These are phyloP conservation scores for Exserohilum rostratum DNA, from an alignment of 2,329 filamentous ascomycete genomes.

Conservation along the genomic window DNA sequence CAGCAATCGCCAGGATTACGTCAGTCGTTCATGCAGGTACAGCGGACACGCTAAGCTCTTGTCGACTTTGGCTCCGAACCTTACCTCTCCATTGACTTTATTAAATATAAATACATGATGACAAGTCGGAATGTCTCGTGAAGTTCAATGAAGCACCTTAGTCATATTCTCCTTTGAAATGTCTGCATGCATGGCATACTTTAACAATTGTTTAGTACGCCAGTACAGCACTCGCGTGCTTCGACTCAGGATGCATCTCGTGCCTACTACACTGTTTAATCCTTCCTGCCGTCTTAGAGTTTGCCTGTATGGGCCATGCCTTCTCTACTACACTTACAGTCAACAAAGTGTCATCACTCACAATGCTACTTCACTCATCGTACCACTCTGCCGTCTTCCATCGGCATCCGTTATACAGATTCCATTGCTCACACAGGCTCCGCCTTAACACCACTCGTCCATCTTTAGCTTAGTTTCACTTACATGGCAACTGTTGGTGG, in stretches of 20 bases:
- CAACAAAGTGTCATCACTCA: background rate
- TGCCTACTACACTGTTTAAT: background rate
- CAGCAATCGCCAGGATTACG: conserved; percentile 15
- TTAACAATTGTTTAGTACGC: background rate
- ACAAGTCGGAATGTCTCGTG: background rate
- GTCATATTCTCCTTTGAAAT: background rate
- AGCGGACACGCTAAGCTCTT: conserved; percentile 9
- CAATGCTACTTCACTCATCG: conserved; percentile 1
- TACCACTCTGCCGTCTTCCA: conserved; percentile 1
- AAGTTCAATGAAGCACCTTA: background rate
- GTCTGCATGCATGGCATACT: background rate
- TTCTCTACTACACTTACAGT: background rate
- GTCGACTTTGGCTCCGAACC: background rate
- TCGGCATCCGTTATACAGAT: background rate
- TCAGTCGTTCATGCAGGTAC: conserved; percentile 23
- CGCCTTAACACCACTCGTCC: background rate
- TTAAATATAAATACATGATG: background rate
- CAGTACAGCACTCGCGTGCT: background rate
- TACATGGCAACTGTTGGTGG: conserved; percentile 1
- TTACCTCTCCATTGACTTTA: background rate
- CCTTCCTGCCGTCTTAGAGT: background rate
- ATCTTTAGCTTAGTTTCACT: conserved; percentile 1
- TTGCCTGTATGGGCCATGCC: background rate
- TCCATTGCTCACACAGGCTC: background rate
- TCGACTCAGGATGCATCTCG: background rate